These are phyloP conservation scores for Erythrophleum ivorense DNA, from an alignment of 331 rosid species.

Conservation along the genomic window DNA sequence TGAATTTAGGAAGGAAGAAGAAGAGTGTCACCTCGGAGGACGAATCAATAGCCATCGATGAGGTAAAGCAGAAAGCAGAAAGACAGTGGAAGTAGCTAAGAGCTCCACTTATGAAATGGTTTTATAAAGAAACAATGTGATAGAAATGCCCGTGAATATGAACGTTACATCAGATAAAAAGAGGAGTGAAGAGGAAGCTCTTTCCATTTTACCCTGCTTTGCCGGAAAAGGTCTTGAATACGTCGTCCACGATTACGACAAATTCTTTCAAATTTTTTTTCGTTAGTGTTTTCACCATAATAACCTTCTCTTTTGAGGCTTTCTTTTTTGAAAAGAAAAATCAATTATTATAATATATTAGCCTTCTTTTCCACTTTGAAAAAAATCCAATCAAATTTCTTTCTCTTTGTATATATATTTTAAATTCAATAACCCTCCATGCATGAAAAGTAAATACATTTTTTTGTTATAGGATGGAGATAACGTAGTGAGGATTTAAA, in stretches of 20 bases:
- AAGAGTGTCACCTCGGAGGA: constrained; percentile 47
- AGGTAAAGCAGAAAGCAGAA: constrained; percentile 13
- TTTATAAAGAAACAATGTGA: constrained; percentile 33
- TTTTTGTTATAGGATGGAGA: too few species aligned
- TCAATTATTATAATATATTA: background rate
- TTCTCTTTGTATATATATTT: too few species aligned
- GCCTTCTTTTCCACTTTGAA: background rate
- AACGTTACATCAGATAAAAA: constrained; percentile 52
- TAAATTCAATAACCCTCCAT: background rate
- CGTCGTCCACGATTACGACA: constrained; percentile 41
- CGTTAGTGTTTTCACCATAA: constrained; percentile 28
- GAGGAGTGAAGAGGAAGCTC: constrained; percentile 26
- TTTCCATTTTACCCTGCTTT: background rate
- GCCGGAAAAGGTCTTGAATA: constrained; percentile 41
- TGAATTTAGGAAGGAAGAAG: background rate
- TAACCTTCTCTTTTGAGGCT: constrained; percentile 20
- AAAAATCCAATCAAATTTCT: too few species aligned
- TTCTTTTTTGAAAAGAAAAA: background rate
- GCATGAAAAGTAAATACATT: background rate
- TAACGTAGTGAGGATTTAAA: too few species aligned
- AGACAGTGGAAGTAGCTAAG: background rate
- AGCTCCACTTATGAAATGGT: constrained; percentile 19
- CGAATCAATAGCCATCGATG: constrained; percentile 53
- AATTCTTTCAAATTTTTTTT: constrained; percentile 6
- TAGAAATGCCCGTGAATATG: constrained; percentile 35